phyloP scores from a whole-genome alignment of 129 eudicot genomes.

The Pittosporum tobira region DNA sequence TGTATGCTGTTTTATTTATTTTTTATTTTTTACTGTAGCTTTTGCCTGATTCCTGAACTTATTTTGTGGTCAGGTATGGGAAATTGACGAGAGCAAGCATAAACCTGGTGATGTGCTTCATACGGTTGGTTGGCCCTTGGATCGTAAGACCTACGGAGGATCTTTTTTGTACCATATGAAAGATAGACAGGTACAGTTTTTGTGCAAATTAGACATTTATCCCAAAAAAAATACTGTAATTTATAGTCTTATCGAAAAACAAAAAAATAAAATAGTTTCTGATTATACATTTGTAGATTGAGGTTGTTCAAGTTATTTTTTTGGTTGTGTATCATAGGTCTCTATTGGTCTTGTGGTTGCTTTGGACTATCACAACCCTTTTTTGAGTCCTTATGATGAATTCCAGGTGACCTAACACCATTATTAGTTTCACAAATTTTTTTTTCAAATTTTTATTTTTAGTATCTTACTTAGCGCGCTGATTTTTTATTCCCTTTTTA shows the following conservation, averaged over 20 bases:
- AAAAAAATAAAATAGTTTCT: too few relatives aligned
- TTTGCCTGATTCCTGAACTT: conserved; percentile 2
- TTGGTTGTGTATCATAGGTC: conserved; percentile 31
- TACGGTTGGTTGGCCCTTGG: conserved; percentile 96
- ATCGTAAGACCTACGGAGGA: conserved; percentile 88
- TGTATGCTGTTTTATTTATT: neutral
- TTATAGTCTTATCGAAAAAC: too few relatives aligned
- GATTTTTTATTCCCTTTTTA: neutral
- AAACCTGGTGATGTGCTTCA: conserved; percentile 82
- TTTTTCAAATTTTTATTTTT: neutral
- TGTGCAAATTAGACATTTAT: neutral
- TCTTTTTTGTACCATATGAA: conserved; percentile 95
- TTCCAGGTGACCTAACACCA: conserved; percentile 53
- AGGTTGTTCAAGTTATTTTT: neutral
- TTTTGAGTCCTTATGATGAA: conserved; percentile 84
- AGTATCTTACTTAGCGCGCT: neutral
- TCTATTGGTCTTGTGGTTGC: conserved; percentile 92
- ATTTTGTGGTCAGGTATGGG: conserved; percentile 66
- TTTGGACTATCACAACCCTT: conserved; percentile 83
- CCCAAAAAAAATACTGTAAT: too few relatives aligned
- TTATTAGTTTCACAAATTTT: neutral
- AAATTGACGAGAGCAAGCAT: conserved; percentile 67
- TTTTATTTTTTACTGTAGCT: neutral
- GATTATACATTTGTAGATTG: neutral
- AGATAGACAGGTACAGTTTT: conserved; percentile 62